Conservation (phyloP, 495 filamentous ascomycete species). For the Daldinia loculata region DNA sequence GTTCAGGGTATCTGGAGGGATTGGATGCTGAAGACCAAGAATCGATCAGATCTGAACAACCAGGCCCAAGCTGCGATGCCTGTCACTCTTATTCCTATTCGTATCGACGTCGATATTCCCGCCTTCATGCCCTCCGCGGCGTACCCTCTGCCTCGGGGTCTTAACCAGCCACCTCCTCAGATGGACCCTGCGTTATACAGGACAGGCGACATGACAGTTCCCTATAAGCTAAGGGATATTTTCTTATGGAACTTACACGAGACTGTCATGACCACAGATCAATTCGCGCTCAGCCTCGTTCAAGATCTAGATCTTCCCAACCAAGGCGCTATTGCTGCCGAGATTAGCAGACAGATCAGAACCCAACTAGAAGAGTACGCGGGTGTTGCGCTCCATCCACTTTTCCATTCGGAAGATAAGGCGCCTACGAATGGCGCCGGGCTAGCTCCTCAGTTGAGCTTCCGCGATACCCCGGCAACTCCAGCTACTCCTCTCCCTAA, state of each 20-base stretch:
- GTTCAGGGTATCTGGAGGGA: conserved; percentile 91
- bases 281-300: conserved; percentile 89
- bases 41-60: conserved; percentile 74
- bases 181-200: conserved; percentile 74
- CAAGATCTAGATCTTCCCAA: conserved; percentile 94
- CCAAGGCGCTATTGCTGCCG: conserved; percentile 67
- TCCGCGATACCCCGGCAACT: conserved; percentile 51
- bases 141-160: conserved; percentile 70
- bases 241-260: conserved; percentile 99
- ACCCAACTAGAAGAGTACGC: conserved; percentile 97
- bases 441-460: conserved; percentile 47
- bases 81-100: conserved; percentile 90
- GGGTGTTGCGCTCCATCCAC: conserved; percentile 88
- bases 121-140: conserved; percentile 78
- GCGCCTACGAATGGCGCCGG: conserved; percentile 31
- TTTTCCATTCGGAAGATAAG: conserved; percentile 73
- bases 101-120: conserved; percentile 92
- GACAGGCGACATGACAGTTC: conserved; percentile 76
- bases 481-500: conserved; percentile 58
- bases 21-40: conserved; percentile 86
- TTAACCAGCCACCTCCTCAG: conserved; percentile 49
- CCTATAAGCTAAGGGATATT: conserved; percentile 87
- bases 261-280: conserved; percentile 90
- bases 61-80: conserved; percentile 86
- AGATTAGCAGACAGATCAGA: conserved; percentile 92